These are phyloP conservation scores for Penicillium turbatum DNA, from an alignment of 495 filamentous ascomycete species.

Conservation along the genomic window DNA sequence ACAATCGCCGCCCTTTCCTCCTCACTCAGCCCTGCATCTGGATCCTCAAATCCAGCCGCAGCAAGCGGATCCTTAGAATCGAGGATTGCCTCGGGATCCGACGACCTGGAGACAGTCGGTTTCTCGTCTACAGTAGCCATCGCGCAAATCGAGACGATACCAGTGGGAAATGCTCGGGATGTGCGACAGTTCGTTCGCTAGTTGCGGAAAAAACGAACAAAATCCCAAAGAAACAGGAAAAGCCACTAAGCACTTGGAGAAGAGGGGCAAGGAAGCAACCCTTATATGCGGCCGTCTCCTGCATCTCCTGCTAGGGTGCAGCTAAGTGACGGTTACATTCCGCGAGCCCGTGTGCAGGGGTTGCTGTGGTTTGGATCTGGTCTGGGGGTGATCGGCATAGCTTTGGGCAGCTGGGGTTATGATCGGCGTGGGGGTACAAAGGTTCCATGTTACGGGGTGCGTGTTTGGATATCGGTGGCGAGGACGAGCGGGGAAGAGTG, in stretches of 20 bases:
- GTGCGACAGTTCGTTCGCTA: not conserved
- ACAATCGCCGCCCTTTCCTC: constrained; percentile 67
- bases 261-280: not conserved
- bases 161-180: not conserved
- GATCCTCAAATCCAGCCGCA: constrained; percentile 46
- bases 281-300: not conserved
- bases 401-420: not conserved
- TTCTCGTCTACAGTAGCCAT: constrained; percentile 23
- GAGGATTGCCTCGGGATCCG: constrained; percentile 23
- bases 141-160: not conserved
- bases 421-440: not conserved
- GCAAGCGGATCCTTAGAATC: constrained; percentile 5
- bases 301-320: not conserved
- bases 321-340: not conserved
- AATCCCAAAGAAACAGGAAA: too few relatives aligned
- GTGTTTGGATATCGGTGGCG: too few relatives aligned
- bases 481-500: too few relatives aligned
- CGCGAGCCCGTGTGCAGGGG: not conserved
- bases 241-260: not conserved
- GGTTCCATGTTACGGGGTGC: too few relatives aligned
- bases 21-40: constrained; percentile 62
- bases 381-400: not conserved
- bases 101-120: constrained; percentile 5
- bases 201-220: not conserved
- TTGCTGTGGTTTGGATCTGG: not conserved